Evolutionary conservation across 768 basidiomycete species (phyloP).

Genomic region (Amanita rimosa): DNA sequence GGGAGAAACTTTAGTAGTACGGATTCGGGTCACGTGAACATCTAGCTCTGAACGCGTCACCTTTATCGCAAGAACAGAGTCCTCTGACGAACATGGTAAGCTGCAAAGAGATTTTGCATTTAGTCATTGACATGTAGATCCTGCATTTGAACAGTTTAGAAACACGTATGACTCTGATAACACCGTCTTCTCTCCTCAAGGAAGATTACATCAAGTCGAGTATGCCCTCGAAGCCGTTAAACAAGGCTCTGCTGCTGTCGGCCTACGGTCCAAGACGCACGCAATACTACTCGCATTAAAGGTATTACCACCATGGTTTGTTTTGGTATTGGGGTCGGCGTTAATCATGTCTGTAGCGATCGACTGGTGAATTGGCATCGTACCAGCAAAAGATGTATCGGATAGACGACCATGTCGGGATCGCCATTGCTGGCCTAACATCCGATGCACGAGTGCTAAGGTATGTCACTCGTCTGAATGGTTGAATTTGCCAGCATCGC

Average conservation of each 20-base stretch:
- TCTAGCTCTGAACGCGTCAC: constrained; percentile 16
- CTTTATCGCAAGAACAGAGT: constrained; percentile 1
- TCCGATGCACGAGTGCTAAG: constrained; percentile 96
- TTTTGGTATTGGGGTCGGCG: background rate
- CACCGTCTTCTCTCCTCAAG: constrained; percentile 94
- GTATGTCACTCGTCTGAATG: constrained; percentile 27
- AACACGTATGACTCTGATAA: constrained; percentile 99
- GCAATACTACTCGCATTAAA: constrained; percentile 88
- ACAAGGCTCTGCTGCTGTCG: constrained; percentile 98
- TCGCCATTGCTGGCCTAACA: constrained; percentile 97
- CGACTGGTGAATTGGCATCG: constrained; percentile 95
- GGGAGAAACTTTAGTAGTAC: too few species aligned
- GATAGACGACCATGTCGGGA: constrained; percentile 99
- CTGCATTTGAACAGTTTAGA: constrained; percentile 48
- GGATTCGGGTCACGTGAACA: background rate
- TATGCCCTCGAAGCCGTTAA: constrained; percentile 99
- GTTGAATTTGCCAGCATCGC: background rate
- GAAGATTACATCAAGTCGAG: constrained; percentile 93
- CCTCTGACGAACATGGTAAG: constrained; percentile 23
- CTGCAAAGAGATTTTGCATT: background rate
- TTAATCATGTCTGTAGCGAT: constrained; percentile 45
- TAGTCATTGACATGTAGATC: constrained; percentile 15
- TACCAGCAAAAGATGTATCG: constrained; percentile 99
- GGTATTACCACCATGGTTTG: constrained; percentile 40
- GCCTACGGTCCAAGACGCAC: constrained; percentile 91